Evolutionary conservation across 2,329 filamentous ascomycete genomes (phyloP).

Genomic region (Paracorniculantispora psalliotae): DNA sequence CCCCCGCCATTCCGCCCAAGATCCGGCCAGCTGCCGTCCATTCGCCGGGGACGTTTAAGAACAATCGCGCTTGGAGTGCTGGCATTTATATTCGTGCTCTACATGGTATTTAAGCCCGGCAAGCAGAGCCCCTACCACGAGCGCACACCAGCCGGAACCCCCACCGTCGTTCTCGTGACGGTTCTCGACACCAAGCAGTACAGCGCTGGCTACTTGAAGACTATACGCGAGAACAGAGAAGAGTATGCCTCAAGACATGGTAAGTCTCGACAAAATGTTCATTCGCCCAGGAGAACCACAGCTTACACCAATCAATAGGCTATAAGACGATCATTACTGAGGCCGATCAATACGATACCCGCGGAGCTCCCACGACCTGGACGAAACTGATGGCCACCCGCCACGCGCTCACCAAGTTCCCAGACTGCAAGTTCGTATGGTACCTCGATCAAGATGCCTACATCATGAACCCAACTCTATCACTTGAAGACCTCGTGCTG

Average conservation of each 20-base stretch:
- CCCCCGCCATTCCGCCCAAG: slow-evolving; percentile 65
- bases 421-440: slow-evolving; percentile 78
- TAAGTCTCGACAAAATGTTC: slow-evolving; percentile 35
- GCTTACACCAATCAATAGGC: slow-evolving; percentile 44
- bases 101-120: slow-evolving; percentile 45
- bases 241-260: slow-evolving; percentile 84
- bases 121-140: slow-evolving; percentile 28
- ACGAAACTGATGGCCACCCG: slow-evolving; percentile 78
- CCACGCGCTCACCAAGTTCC: slow-evolving; percentile 78
- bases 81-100: slow-evolving; percentile 54
- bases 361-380: slow-evolving; percentile 59
- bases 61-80: slow-evolving; percentile 51
- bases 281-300: background rate
- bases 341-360: slow-evolving; percentile 68
- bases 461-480: slow-evolving; percentile 76
- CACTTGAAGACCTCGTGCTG: slow-evolving; percentile 68
- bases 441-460: slow-evolving; percentile 78
- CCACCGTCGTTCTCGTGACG: slow-evolving; percentile 75
- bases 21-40: slow-evolving; percentile 46
- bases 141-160: slow-evolving; percentile 46
- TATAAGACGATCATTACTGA: slow-evolving; percentile 82
- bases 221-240: slow-evolving; percentile 75
- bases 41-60: slow-evolving; percentile 60
- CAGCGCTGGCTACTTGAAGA: slow-evolving; percentile 61
- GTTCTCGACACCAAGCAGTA: slow-evolving; percentile 66